Evolutionary conservation across 2,329 filamentous ascomycete species (phyloP).

Genomic region (Cordyceps fumosorosea): DNA sequence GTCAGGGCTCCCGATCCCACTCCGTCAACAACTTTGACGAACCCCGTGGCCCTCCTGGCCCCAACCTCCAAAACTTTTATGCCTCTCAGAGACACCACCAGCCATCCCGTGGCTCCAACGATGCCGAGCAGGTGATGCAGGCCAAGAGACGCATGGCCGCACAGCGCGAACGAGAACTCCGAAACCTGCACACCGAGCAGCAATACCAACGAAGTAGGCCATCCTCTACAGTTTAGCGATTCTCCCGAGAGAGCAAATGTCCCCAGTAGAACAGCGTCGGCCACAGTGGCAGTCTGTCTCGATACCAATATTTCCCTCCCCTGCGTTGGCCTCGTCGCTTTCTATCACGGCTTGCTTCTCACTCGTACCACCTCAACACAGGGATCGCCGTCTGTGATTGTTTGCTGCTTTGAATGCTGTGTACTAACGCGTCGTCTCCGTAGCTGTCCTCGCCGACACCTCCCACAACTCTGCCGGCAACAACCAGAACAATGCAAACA

Average conservation of each 20-base stretch:
- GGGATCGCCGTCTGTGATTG: slow-evolving; percentile 9
- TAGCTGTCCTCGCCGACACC: slow-evolving; percentile 47
- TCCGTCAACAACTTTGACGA: slow-evolving; percentile 79
- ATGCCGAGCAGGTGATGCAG: slow-evolving; percentile 98
- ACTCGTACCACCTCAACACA: neutral
- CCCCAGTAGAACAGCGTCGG: slow-evolving; percentile 29
- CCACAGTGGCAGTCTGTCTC: slow-evolving; percentile 17
- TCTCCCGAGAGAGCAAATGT: slow-evolving; percentile 23
- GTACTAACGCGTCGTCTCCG: slow-evolving; percentile 32
- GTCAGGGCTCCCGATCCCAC: slow-evolving; percentile 65
- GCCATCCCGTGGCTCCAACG: slow-evolving; percentile 72
- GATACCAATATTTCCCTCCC: slow-evolving; percentile 15
- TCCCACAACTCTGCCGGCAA: slow-evolving; percentile 20
- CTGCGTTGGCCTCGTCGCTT: slow-evolving; percentile 13
- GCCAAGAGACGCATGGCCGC: slow-evolving; percentile 98
- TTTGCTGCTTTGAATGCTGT: slow-evolving; percentile 20
- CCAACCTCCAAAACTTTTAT: slow-evolving; percentile 86
- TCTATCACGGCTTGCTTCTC: slow-evolving; percentile 13
- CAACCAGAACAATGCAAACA: slow-evolving; percentile 9
- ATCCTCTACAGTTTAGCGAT: slow-evolving; percentile 65
- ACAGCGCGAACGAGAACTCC: slow-evolving; percentile 96
- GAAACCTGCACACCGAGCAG: slow-evolving; percentile 99
- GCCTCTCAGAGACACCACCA: slow-evolving; percentile 91
- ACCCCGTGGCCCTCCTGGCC: slow-evolving; percentile 61
- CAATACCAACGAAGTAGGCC: slow-evolving; percentile 99